phyloP scores from a whole-genome alignment of 208 protist genomes.

The Phytomonas francai region DNA sequence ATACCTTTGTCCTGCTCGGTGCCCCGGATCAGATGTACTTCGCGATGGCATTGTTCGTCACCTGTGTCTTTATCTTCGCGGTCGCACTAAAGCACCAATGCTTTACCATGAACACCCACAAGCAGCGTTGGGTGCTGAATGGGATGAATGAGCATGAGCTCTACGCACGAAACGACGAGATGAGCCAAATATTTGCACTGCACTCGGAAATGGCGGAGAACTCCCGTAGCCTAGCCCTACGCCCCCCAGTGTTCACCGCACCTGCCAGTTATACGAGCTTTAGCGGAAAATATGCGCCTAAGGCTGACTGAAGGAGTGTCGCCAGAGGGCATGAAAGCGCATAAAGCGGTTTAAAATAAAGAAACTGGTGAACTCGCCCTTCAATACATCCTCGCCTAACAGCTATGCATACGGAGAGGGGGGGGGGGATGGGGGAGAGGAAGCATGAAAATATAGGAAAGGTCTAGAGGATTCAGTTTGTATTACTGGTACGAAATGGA shows the following conservation, averaged over 20 bases:
- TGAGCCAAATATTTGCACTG: slow-evolving; percentile 56
- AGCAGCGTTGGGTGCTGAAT: slow-evolving; percentile 47
- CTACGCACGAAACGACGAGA: slow-evolving; percentile 69
- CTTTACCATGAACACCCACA: slow-evolving; percentile 38
- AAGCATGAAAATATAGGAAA: not conserved
- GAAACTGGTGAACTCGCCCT: not conserved
- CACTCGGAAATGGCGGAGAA: slow-evolving; percentile 62
- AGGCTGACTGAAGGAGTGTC: not conserved
- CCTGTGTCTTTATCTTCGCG: slow-evolving; percentile 12
- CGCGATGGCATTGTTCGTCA: slow-evolving; percentile 2
- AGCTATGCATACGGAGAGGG: slow-evolving; percentile 10
- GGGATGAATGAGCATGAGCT: slow-evolving; percentile 68
- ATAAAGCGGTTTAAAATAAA: slow-evolving; percentile 3
- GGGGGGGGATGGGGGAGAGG: not conserved
- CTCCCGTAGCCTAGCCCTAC: slow-evolving; percentile 37
- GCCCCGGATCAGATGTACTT: slow-evolving; percentile 72
- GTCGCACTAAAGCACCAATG: slow-evolving; percentile 34
- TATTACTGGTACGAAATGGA: not conserved
- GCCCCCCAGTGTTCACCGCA: slow-evolving; percentile 46
- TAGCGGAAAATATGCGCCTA: slow-evolving; percentile 33
- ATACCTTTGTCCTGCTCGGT: slow-evolving; percentile 47
- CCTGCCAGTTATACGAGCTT: slow-evolving; percentile 48
- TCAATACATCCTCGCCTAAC: not conserved
- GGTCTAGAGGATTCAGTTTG: not conserved
- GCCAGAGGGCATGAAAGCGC: not conserved